Evolutionary conservation across 768 basidiomycete genomes (phyloP), one percentile per base, ranked within the genome.

Genomic region (Boletellus ananas): DNA sequence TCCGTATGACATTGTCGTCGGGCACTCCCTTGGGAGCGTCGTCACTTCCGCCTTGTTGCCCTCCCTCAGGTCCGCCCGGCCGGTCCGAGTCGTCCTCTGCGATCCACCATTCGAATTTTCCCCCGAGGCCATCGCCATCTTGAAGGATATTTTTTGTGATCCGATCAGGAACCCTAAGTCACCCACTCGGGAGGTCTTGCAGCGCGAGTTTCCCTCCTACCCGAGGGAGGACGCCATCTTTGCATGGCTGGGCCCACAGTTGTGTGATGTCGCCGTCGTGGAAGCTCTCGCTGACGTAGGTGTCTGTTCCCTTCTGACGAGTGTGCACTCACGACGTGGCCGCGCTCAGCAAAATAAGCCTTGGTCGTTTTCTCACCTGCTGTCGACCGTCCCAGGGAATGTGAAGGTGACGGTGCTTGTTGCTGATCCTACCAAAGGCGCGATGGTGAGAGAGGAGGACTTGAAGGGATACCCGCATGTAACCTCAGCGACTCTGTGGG

Each of bases 1-100:
- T 9, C 40, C 18, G 1, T 64, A 51, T 16, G 13, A 53, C 6
- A 16, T 62, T n/a, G n/a, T n/a, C n/a, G n/a, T 63, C 7, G 60
- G 56, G 7, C 45, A 58, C 29, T 65, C 64, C 9, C 37, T 63
- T 6, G 65, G 63, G 6, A 64, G 43, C 4, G 0, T 63, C 6
- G 45, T 63, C 10, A 48, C 48, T 25, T n/a, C n/a, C n/a, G n/a
- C n/a, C n/a, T n/a, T n/a, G n/a, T 9, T 67, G 0, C 48, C 48
- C 17, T 17, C 55, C 7, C 43, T 67, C 34, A 45, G 54, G 6
- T 39, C 42, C 11, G 23, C 55, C 1, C 52, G 21, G 10, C 29
- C 45, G 0, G 47, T 56, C 34, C 38, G 33, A 0, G 56, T 64
- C 31, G 25, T 66, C 33, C 48, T 67, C 14, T 16, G 52, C 14